A percentile compares a stretch with the other conserved stretches of the same genome.
Conservation (phyloP, 1,284 basidiomycete species). For the Malassezia nana region DNA sequence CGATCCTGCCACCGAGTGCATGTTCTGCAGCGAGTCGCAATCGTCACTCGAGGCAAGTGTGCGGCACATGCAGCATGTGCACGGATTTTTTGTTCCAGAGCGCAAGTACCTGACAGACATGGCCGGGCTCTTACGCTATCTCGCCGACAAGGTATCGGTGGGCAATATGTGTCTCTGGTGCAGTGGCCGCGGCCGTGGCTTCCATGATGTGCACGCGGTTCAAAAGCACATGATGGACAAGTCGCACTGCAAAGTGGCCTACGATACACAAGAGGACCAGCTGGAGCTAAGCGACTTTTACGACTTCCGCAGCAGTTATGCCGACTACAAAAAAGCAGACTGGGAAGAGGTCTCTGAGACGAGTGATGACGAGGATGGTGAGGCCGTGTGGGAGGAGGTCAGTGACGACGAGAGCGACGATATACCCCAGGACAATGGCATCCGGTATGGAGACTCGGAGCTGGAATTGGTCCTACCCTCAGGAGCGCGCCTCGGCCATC, state of each 20-base stretch:
- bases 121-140: constrained; percentile 68
- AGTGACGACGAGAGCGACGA: constrained; percentile 10
- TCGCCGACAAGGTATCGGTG: constrained; percentile 85
- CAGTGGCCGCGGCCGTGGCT: constrained; percentile 37
- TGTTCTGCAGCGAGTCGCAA: constrained; percentile 64
- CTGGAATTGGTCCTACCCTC: constrained; percentile 91
- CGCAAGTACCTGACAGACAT: constrained; percentile 78
- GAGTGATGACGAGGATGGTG: constrained; percentile 20
- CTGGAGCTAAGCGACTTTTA: constrained; percentile 88
- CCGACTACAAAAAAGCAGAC: constrained; percentile 49
- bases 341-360: constrained; percentile 34
- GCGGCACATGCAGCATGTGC: constrained; percentile 71
- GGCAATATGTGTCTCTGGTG: constrained; percentile 91
- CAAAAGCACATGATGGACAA: constrained; percentile 47
- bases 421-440: not conserved
- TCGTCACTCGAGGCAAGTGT: constrained; percentile 61
- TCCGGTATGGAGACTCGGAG: constrained; percentile 50
- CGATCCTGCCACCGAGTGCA: constrained; percentile 47
- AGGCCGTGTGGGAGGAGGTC: constrained; percentile 18
- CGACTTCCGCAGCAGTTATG: constrained; percentile 75
- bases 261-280: constrained; percentile 67
- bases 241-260: constrained; percentile 84
- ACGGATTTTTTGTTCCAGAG: constrained; percentile 96
- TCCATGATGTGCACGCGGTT: constrained; percentile 34
- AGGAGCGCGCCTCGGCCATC: constrained; percentile 81